Percentiles rank a stretch among this genome's conserved stretches.
Evolutionary conservation across 2,329 filamentous ascomycete genomes (phyloP).

Genomic region (Nemania diffusa): DNA sequence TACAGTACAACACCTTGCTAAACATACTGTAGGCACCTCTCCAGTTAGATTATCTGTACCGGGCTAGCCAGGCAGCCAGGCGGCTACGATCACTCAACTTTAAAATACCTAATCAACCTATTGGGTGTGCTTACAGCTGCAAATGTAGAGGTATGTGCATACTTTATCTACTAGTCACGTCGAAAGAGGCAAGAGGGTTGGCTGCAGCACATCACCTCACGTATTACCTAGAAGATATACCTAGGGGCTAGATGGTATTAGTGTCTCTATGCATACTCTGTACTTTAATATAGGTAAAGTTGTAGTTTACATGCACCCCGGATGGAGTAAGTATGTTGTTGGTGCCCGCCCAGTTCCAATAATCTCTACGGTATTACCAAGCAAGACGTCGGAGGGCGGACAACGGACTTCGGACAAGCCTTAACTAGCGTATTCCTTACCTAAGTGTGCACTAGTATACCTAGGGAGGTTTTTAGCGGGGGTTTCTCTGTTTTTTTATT

Average conservation of each 20-base stretch:
- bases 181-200: background rate
- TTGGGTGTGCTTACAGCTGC: no score
- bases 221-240: background rate
- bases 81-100: background rate
- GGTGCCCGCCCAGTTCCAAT: background rate
- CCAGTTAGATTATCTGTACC: background rate
- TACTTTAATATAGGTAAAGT: background rate
- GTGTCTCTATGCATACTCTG: background rate
- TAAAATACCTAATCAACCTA: background rate
- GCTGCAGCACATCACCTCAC: background rate
- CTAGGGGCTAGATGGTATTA: no score
- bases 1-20: no score
- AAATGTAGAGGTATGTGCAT: no score
- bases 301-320: conserved; percentile 8
- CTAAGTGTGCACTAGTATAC: background rate
- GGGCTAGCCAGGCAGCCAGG: background rate
- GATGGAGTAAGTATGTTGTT: background rate
- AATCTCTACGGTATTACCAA: conserved; percentile 16
- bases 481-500: background rate
- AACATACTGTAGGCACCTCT: background rate
- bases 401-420: conserved; percentile 3
- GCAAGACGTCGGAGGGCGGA: conserved; percentile 12
- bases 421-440: background rate
- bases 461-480: no score
- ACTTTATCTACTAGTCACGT: background rate